phyloP scores from a whole-genome alignment of 192 early-diverging fungal genomes.

The Coemansia sp. region DNA sequence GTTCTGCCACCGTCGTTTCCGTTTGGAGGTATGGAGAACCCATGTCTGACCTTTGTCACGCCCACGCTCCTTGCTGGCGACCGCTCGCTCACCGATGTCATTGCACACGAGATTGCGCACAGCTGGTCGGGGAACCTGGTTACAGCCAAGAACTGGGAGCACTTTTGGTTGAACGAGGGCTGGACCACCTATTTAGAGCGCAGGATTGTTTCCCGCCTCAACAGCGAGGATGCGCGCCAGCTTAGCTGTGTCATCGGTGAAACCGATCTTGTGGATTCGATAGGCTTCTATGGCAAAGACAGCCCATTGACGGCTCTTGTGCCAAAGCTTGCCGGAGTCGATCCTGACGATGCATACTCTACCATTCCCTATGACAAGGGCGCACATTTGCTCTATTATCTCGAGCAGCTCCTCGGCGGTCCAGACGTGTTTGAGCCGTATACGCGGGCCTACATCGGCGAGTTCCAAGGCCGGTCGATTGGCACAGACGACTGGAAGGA shows the following conservation, averaged over 20 bases:
- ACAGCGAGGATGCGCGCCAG: constrained; percentile 75
- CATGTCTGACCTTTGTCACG: constrained; percentile 97
- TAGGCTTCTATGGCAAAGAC: constrained; percentile 65
- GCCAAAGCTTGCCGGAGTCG: constrained; percentile 71
- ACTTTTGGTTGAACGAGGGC: constrained; percentile 95
- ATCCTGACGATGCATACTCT: constrained; percentile 84
- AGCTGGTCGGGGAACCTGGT: constrained; percentile 90
- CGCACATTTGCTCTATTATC: constrained; percentile 89
- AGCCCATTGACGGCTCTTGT: constrained; percentile 70
- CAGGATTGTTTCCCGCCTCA: constrained; percentile 80
- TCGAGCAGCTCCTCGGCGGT: constrained; percentile 88
- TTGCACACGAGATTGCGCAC: constrained; percentile 93
- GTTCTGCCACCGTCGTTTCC: constrained; percentile 86
- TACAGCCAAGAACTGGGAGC: constrained; percentile 78
- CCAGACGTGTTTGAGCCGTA: constrained; percentile 82
- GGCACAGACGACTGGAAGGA: constrained; percentile 87
- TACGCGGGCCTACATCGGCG: constrained; percentile 74
- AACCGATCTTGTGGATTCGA: constrained; percentile 70
- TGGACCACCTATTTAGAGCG: constrained; percentile 93
- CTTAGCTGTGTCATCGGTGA: constrained; percentile 86
- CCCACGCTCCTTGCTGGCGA: constrained; percentile 96
- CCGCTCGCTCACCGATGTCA: constrained; percentile 88
- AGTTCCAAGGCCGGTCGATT: constrained; percentile 86
- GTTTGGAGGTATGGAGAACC: constrained; percentile 97
- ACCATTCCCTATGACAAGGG: constrained; percentile 95